phyloP scores from a whole-genome alignment of 2,329 filamentous ascomycete species.

The Xylariaceae sp. region DNA sequence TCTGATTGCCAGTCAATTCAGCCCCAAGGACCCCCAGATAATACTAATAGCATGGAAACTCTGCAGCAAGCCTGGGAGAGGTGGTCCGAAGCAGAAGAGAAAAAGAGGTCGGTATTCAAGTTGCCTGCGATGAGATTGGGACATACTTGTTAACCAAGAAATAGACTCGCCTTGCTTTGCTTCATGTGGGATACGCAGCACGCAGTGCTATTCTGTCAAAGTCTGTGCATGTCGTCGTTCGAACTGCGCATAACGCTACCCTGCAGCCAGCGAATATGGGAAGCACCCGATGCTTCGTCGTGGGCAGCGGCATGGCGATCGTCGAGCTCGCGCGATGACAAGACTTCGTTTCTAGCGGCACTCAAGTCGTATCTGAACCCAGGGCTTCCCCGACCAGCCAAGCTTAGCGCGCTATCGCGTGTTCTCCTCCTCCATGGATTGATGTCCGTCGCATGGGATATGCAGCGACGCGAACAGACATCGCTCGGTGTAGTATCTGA shows the following conservation, averaged over 20 bases:
- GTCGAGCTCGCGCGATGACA: conserved; percentile 44
- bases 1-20: conserved; percentile 46
- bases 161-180: conserved; percentile 57
- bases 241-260: conserved; percentile 64
- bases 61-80: conserved; percentile 56
- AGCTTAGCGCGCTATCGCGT: conserved; percentile 58
- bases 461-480: conserved; percentile 67
- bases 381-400: conserved; percentile 44
- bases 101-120: conserved; percentile 54
- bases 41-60: conserved; percentile 45
- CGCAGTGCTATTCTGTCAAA: conserved; percentile 70
- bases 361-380: conserved; percentile 64
- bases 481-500: conserved; percentile 54
- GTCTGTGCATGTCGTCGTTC: conserved; percentile 70
- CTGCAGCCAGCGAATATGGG: conserved; percentile 62
- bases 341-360: conserved; percentile 54
- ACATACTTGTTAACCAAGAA: conserved; percentile 38
- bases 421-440: conserved; percentile 64
- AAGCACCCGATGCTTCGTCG: conserved; percentile 58
- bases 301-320: conserved; percentile 51
- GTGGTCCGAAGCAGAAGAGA: conserved; percentile 64
- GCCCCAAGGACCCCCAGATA: conserved; percentile 31
- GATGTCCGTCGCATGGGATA: conserved; percentile 68
- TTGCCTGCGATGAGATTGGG: neutral
- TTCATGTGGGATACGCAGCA: conserved; percentile 74